phyloP scores from a whole-genome alignment of 2,329 filamentous ascomycete genomes.

The Chaetomium globosum region DNA sequence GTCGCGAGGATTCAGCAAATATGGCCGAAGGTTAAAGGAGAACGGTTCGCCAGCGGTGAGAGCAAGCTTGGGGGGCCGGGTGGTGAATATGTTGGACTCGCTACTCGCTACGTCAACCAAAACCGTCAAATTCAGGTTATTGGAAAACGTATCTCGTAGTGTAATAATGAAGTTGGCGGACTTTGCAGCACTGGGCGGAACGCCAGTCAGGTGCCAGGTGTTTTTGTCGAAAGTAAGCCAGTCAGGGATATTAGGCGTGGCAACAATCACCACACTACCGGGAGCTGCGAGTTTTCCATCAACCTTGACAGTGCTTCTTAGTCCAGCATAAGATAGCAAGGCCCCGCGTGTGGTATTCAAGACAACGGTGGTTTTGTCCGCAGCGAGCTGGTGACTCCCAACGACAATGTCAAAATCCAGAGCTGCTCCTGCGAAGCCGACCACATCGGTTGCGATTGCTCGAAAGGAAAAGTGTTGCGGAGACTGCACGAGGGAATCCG shows the following conservation, averaged over 20 bases:
- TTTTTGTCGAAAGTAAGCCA: conserved; percentile 70
- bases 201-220: conserved; percentile 67
- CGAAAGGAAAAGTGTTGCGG: conserved; percentile 73
- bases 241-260: conserved; percentile 56
- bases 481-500: conserved; percentile 63
- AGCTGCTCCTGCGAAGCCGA: conserved; percentile 71
- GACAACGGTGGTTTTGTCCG: conserved; percentile 58
- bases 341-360: conserved; percentile 60
- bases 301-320: conserved; percentile 57
- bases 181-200: conserved; percentile 59
- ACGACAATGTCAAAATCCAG: conserved; percentile 72
- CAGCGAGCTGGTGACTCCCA: conserved; percentile 68
- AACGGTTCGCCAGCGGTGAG: conserved; percentile 48
- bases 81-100: conserved; percentile 46
- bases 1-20: conserved; percentile 47
- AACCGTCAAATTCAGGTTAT: conserved; percentile 62
- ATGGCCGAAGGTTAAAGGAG: conserved; percentile 48
- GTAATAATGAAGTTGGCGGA: conserved; percentile 65
- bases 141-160: conserved; percentile 61
- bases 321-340: conserved; percentile 54
- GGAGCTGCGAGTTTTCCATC: conserved; percentile 57
- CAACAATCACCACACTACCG: conserved; percentile 55
- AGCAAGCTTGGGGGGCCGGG: conserved; percentile 46
- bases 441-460: conserved; percentile 75
- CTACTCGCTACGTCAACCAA: conserved; percentile 35